Evolutionary conservation across 495 filamentous ascomycete genomes (phyloP).

Genomic region (Aspergillus diversus): DNA sequence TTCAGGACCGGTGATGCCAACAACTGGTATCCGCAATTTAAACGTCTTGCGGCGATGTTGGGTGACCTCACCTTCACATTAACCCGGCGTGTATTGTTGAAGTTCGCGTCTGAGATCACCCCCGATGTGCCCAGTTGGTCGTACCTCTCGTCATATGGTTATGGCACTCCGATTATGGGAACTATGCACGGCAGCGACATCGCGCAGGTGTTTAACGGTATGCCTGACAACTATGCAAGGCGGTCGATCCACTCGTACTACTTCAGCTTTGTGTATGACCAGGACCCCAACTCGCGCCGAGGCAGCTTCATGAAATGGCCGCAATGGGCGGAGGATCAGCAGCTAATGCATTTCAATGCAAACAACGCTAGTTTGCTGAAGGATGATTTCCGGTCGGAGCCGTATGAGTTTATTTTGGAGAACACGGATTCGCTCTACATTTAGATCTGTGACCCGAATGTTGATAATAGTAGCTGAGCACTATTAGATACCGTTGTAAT

Average conservation of each 20-base stretch:
- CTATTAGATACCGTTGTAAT: neutral
- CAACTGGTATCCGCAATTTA: conserved; percentile 73
- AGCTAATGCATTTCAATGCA: conserved; percentile 62
- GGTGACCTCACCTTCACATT: conserved; percentile 72
- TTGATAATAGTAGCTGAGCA: neutral
- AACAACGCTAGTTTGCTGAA: conserved; percentile 46
- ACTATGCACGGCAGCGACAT: conserved; percentile 74
- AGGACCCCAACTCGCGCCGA: conserved; percentile 61
- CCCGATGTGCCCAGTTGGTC: conserved; percentile 68
- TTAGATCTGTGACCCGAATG: conserved; percentile 30
- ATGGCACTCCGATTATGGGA: conserved; percentile 68
- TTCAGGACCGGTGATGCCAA: conserved; percentile 66
- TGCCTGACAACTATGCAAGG: conserved; percentile 64
- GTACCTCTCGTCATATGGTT: conserved; percentile 69
- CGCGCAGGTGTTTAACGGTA: conserved; percentile 65
- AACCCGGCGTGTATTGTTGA: conserved; percentile 61
- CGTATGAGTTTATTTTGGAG: conserved; percentile 49
- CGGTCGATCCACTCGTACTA: conserved; percentile 63
- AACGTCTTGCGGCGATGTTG: conserved; percentile 74
- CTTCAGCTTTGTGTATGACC: conserved; percentile 64
- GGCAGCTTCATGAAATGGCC: conserved; percentile 59
- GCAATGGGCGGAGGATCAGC: conserved; percentile 54
- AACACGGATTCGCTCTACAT: conserved; percentile 55
- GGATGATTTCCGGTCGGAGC: conserved; percentile 62
- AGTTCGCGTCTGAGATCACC: conserved; percentile 40